A percentile compares a stretch with the other conserved stretches of the same genome.
phyloP scores from a whole-genome alignment of 2,329 filamentous ascomycete genomes.

The Stagonosporopsis cucurbitacearum region DNA sequence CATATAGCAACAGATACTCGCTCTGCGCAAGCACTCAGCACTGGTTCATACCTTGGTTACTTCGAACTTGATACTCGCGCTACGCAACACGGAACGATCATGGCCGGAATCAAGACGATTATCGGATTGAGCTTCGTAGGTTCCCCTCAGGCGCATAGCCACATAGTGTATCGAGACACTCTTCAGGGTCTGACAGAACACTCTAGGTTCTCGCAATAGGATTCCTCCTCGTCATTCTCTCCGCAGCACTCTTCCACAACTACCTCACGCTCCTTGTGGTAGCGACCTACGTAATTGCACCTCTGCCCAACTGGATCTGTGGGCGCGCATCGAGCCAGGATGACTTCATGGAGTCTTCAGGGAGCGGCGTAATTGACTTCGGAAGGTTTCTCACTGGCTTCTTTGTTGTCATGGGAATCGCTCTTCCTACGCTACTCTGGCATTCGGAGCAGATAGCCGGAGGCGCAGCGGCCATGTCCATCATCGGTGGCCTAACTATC shows the following conservation, averaged over 20 bases:
- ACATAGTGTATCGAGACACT: constrained; percentile 7
- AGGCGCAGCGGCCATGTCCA: constrained; percentile 93
- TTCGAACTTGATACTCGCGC: not conserved
- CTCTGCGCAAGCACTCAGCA: not conserved
- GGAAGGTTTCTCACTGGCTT: constrained; percentile 95
- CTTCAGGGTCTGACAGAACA: constrained; percentile 6
- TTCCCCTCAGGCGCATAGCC: constrained; percentile 29
- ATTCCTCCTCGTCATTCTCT: constrained; percentile 98
- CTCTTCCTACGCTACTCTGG: constrained; percentile 84
- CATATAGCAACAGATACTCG: not conserved
- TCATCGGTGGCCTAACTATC: constrained; percentile 89
- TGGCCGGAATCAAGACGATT: constrained; percentile 97
- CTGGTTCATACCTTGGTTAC: not conserved
- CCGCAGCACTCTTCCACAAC: constrained; percentile 90
- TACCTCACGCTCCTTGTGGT: constrained; percentile 97
- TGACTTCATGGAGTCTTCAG: constrained; percentile 89
- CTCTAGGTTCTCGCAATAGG: constrained; percentile 87
- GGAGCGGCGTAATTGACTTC: constrained; percentile 87
- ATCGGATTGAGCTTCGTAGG: constrained; percentile 96
- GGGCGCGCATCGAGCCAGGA: constrained; percentile 86
- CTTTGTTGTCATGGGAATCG: constrained; percentile 95
- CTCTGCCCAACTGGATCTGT: constrained; percentile 96
- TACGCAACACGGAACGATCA: constrained; percentile 43
- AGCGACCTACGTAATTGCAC: constrained; percentile 91
- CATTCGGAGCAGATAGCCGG: constrained; percentile 83